These are phyloP conservation scores for Mallotus repandus DNA, from an alignment of 441 rosid species.

Conservation along the genomic window DNA sequence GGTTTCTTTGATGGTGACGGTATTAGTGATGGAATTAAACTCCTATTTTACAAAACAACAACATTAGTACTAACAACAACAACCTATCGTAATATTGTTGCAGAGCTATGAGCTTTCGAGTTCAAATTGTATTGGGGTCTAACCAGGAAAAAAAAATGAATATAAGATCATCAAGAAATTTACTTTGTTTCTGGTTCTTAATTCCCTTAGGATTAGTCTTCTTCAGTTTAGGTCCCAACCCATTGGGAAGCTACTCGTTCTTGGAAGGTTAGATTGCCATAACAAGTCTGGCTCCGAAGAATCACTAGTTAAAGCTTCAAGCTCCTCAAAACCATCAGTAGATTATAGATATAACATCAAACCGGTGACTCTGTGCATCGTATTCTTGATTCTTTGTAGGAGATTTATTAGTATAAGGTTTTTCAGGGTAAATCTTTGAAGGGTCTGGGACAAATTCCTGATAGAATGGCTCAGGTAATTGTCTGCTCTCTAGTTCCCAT, in stretches of 20 bases:
- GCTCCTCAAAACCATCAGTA: slow-evolving; percentile 60
- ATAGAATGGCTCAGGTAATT: slow-evolving; percentile 37
- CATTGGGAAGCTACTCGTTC: slow-evolving; percentile 39
- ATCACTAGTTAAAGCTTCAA: slow-evolving; percentile 88
- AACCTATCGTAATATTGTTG: too few relatives aligned
- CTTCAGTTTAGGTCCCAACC: slow-evolving; percentile 44
- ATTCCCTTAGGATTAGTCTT: slow-evolving; percentile 42
- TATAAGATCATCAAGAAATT: slow-evolving; percentile 7
- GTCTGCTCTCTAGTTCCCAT: slow-evolving; percentile 39
- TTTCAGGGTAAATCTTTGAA: slow-evolving; percentile 43
- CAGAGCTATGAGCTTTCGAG: too few relatives aligned
- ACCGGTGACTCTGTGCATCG: slow-evolving; percentile 41
- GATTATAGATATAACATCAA: slow-evolving; percentile 32
- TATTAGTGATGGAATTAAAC: slow-evolving; percentile 68
- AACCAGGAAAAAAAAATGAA: background rate
- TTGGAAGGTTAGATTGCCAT: slow-evolving; percentile 71
- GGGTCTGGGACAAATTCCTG: slow-evolving; percentile 47
- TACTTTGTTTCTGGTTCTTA: slow-evolving; percentile 62
- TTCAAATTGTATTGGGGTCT: too few relatives aligned
- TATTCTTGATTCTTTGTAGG: slow-evolving; percentile 39
- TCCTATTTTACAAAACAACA: slow-evolving; percentile 36
- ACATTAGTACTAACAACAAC: background rate
- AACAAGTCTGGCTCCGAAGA: slow-evolving; percentile 85
- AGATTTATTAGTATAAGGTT: slow-evolving; percentile 20
- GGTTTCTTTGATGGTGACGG: slow-evolving; percentile 64